phyloP scores from a whole-genome alignment of 169 alveolate species.

The Eimeria tenella region DNA sequence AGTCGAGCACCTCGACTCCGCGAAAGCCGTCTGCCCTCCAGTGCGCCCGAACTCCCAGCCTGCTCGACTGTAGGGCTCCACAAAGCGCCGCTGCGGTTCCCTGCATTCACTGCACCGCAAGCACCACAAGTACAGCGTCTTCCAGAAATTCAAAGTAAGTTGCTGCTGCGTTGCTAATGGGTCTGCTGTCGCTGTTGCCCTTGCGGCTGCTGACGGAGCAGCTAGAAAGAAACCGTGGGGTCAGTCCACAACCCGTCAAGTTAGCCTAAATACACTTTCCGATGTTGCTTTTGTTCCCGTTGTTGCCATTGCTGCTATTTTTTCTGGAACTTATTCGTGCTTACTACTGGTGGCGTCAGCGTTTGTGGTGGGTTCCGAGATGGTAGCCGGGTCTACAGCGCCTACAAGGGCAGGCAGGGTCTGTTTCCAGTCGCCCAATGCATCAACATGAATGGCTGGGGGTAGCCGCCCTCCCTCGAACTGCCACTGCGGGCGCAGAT shows the following conservation, averaged over 20 bases:
- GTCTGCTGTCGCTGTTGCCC: not conserved
- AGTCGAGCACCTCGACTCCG: constrained; percentile 46
- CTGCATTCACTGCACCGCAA: not conserved
- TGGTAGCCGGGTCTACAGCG: constrained; percentile 57
- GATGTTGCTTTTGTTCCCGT: not conserved
- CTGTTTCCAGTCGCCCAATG: constrained; percentile 72
- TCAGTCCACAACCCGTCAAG: no score
- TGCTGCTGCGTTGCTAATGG: not conserved
- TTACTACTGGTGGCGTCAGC: not conserved
- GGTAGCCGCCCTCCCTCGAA: constrained; percentile 77
- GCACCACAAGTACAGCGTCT: not conserved
- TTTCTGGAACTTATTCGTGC: not conserved
- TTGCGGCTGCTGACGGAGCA: constrained; percentile 18
- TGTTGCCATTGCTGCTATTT: not conserved
- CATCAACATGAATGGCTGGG: constrained; percentile 74
- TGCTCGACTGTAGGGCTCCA: not conserved
- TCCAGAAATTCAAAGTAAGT: not conserved
- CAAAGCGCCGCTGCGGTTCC: not conserved
- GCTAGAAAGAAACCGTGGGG: not conserved
- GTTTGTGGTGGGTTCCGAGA: not conserved
- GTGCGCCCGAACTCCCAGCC: not conserved
- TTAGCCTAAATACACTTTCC: no score
- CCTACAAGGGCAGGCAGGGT: constrained; percentile 75
- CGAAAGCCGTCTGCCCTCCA: not conserved
- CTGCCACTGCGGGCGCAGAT: constrained; percentile 71